Evolutionary conservation across 2,329 filamentous ascomycete genomes (phyloP), one percentile per base, ranked within the genome.

Genomic region (Pestalotiopsis sp.): DNA sequence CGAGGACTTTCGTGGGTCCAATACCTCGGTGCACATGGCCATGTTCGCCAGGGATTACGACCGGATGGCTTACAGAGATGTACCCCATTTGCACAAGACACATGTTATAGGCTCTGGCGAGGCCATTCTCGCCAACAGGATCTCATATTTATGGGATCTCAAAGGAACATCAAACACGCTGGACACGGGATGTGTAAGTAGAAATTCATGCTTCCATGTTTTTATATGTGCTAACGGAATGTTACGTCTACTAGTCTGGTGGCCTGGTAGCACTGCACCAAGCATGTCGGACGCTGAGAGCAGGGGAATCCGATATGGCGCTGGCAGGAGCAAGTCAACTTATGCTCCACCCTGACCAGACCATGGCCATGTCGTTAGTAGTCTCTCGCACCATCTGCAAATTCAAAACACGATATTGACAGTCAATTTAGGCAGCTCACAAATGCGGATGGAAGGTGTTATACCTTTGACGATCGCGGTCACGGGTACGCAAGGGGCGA

Each of bases 401-500:
- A 38, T n/a, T 14, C 31, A 36, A 27, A 31, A 20, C 23, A 36
- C 6, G 31, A 36, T 36, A 36, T 36, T 65, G 41, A 49, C 38
- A 13, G n/a, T 5, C 17, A 52, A 0, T 38, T 2, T 23, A 56
- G 31, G 27, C 38, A 56, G 23, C 58, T 60, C 7, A 60, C 65
- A 52, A 59, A 66, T 36, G 23, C n/a, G 27, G 63, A 65, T 45
- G 65, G 65, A 41, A 59, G 56, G 27, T 67, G n/a, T 23, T 56
- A 62, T 23, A 74, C 74, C 9, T 83, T 79, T 66, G 81, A 83
- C 62, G 70, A 75, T 2, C 72, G 74, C 3, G 85, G 82, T 1
- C 80, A 85, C 66, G 87, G 87, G 0, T 89, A 88, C 68, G 85
- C 80, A 4, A 78, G 86, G 2, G 85, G 81, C 0, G 87, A 89